A percentile compares a stretch with the other conserved stretches of the same genome.
These are phyloP conservation scores for Chalara sp. DNA, from an alignment of 2,329 filamentous ascomycete species.

Conservation along the genomic window DNA sequence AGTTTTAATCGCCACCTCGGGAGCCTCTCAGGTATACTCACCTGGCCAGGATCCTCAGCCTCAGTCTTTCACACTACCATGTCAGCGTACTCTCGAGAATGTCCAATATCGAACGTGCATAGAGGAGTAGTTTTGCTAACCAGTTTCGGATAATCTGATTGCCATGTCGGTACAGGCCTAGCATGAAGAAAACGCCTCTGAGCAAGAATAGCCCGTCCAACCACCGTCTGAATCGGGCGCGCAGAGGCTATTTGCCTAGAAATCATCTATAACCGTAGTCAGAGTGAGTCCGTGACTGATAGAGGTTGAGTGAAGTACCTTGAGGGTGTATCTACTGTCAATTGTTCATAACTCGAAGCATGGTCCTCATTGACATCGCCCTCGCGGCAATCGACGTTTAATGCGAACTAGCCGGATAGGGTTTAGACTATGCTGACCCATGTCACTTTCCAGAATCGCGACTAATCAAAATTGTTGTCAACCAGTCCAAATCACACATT, in stretches of 20 bases:
- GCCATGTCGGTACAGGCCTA: slow-evolving; percentile 10
- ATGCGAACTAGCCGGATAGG: too few relatives aligned
- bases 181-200: slow-evolving; percentile 41
- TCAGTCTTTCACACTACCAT: slow-evolving; percentile 32
- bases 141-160: slow-evolving; percentile 22
- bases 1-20: slow-evolving; percentile 4
- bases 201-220: slow-evolving; percentile 43
- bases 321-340: too few relatives aligned
- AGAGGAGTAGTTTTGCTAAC: slow-evolving; percentile 12
- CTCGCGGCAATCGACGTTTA: too few relatives aligned
- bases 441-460: too few relatives aligned
- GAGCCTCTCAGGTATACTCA: slow-evolving; percentile 32
- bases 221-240: slow-evolving; percentile 38
- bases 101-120: too few relatives aligned
- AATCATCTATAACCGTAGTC: slow-evolving; percentile 45
- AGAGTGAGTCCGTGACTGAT: too few relatives aligned
- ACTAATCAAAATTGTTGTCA: slow-evolving; percentile 38
- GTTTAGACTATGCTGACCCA: too few relatives aligned
- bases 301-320: too few relatives aligned
- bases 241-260: slow-evolving; percentile 50
- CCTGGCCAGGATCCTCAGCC: slow-evolving; percentile 60
- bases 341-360: too few relatives aligned
- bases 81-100: too few relatives aligned
- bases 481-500: slow-evolving; percentile 32
- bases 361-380: too few relatives aligned